Evolutionary conservation across 108 stramenopile species (phyloP).

Genomic region (Conticribra guillardii): DNA sequence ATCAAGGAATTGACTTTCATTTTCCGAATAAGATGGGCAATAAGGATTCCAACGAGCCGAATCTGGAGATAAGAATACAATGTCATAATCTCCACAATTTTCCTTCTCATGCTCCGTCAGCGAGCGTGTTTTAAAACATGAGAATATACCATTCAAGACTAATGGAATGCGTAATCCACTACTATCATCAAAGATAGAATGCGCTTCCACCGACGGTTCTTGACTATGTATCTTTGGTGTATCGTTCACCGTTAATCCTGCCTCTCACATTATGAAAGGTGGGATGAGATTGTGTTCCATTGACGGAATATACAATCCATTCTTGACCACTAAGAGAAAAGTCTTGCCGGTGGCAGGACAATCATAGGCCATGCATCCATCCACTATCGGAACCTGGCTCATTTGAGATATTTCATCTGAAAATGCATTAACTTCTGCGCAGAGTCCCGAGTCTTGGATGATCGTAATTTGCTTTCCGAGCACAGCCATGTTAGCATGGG

Average conservation of each 20-base stretch:
- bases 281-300: slow-evolving; percentile 53
- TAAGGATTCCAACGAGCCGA: slow-evolving; percentile 30
- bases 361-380: slow-evolving; percentile 31
- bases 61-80: slow-evolving; percentile 24
- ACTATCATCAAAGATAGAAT: neutral
- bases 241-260: slow-evolving; percentile 42
- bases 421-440: too few relatives aligned
- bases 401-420: too few relatives aligned
- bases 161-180: slow-evolving; percentile 3
- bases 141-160: slow-evolving; percentile 12
- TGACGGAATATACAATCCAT: slow-evolving; percentile 41
- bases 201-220: neutral
- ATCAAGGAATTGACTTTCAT: too few relatives aligned
- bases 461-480: too few relatives aligned
- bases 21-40: slow-evolving; percentile 2
- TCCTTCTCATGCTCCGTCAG: slow-evolving; percentile 16
- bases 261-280: slow-evolving; percentile 44
- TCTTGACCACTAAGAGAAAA: slow-evolving; percentile 21
- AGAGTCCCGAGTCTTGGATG: too few relatives aligned
- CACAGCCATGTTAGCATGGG: too few relatives aligned
- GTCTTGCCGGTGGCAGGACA: slow-evolving; percentile 24
- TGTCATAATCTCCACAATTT: neutral
- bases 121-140: neutral
- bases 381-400: too few relatives aligned
- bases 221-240: slow-evolving; percentile 36